Conservation (phyloP, 2,329 filamentous ascomycete genomes). For the Penicillium sp. region DNA sequence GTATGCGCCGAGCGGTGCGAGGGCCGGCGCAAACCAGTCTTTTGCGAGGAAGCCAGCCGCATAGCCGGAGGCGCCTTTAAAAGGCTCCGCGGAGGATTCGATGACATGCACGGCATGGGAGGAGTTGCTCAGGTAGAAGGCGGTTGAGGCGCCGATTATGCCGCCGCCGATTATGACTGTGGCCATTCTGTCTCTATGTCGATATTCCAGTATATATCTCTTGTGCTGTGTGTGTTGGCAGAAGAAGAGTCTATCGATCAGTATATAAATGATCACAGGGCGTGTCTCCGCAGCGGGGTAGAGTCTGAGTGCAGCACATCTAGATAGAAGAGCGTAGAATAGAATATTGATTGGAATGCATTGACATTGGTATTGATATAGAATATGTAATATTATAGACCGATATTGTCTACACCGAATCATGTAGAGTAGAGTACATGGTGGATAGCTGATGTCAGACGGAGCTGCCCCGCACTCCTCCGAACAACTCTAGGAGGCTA, state of each 20-base stretch:
- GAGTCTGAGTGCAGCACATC: not conserved
- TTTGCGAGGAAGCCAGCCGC: slow-evolving; percentile 70
- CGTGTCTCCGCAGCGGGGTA: slow-evolving; percentile 12
- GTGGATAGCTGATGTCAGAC: too few species aligned
- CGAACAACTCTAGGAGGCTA: not conserved
- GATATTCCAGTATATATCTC: too few species aligned
- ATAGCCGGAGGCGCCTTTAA: slow-evolving; percentile 69
- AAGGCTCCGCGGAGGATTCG: slow-evolving; percentile 58
- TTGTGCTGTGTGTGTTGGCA: not conserved
- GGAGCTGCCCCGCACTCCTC: too few species aligned
- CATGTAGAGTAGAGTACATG: too few species aligned
- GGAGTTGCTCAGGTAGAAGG: slow-evolving; percentile 62
- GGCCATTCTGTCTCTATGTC: slow-evolving; percentile 31
- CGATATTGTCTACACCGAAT: too few species aligned
- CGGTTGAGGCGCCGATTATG: slow-evolving; percentile 66
- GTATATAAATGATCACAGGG: not conserved
- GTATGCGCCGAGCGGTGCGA: slow-evolving; percentile 59
- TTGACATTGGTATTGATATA: too few species aligned
- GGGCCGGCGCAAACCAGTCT: slow-evolving; percentile 64
- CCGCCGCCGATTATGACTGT: slow-evolving; percentile 67
- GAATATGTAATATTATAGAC: too few species aligned
- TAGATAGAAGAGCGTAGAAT: too few species aligned
- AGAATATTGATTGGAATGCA: too few species aligned
- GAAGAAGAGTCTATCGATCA: not conserved
- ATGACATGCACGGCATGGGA: slow-evolving; percentile 51